phyloP scores from a whole-genome alignment of 2,329 filamentous ascomycete genomes.

The Geosmithia flava region DNA sequence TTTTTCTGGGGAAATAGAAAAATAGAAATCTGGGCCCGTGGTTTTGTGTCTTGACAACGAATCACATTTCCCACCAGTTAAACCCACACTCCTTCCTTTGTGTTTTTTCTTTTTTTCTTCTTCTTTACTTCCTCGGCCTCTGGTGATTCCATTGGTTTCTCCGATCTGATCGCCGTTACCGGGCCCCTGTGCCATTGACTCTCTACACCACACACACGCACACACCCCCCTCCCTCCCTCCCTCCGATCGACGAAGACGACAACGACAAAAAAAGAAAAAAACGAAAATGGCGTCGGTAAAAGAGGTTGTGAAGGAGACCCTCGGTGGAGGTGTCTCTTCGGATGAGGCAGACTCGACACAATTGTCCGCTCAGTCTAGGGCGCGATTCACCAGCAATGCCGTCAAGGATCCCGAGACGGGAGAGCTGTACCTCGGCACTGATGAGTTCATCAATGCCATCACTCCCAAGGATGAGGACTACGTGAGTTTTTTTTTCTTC shows the following conservation, averaged over 20 bases:
- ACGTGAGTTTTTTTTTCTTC: conserved; percentile 49
- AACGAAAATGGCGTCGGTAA: conserved; percentile 32
- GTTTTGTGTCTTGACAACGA: too few relatives aligned
- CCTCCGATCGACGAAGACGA: neutral
- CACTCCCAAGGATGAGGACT: conserved; percentile 78
- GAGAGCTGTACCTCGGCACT: conserved; percentile 68
- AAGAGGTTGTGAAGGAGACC: conserved; percentile 66
- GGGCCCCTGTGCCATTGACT: neutral
- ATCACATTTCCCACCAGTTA: too few relatives aligned
- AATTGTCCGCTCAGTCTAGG: conserved; percentile 64
- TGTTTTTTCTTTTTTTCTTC: neutral
- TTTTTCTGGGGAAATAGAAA: too few relatives aligned
- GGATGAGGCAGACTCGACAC: conserved; percentile 26
- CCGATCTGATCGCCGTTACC: neutral
- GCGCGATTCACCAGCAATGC: conserved; percentile 68
- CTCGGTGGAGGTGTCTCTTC: conserved; percentile 46
- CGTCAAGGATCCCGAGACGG: conserved; percentile 58
- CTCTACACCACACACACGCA: too few relatives aligned
- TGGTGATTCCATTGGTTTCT: neutral
- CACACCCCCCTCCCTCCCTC: too few relatives aligned
- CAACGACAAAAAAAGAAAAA: too few relatives aligned
- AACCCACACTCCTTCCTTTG: neutral
- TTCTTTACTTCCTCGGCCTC: neutral
- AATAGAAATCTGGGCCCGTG: too few relatives aligned
- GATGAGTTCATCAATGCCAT: conserved; percentile 88